Evolutionary conservation across 768 basidiomycete species (phyloP).

Genomic region (Ramaria sp.): DNA sequence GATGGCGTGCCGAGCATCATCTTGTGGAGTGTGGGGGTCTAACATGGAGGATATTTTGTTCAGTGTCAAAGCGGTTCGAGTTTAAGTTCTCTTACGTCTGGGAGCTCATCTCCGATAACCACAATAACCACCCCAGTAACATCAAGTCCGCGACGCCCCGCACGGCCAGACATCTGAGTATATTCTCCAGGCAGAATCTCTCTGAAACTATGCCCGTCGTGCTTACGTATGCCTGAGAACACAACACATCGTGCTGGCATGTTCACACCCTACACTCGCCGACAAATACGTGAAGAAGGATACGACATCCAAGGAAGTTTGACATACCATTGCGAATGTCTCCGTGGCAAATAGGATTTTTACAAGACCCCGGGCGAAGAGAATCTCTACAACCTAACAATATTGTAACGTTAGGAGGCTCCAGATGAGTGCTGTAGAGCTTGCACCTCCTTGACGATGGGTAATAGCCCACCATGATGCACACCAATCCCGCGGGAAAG

Average conservation of each 20-base stretch:
- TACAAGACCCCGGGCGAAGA: slow-evolving; percentile 91
- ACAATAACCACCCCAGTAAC: slow-evolving; percentile 94
- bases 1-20: slow-evolving; percentile 96
- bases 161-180: slow-evolving; percentile 98
- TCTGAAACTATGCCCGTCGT: slow-evolving; percentile 88
- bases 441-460: slow-evolving; percentile 89
- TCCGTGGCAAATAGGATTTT: slow-evolving; percentile 97
- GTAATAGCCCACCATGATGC: slow-evolving; percentile 92
- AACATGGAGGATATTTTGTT: background rate
- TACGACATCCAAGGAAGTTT: background rate
- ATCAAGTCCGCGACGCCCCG: slow-evolving; percentile 92
- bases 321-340: slow-evolving; percentile 94
- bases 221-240: slow-evolving; percentile 89
- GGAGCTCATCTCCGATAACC: slow-evolving; percentile 69
- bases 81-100: slow-evolving; percentile 48
- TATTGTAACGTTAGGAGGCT: background rate
- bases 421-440: background rate
- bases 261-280: slow-evolving; percentile 72
- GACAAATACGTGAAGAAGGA: background rate
- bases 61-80: background rate
- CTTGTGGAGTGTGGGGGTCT: slow-evolving; percentile 39
- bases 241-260: slow-evolving; percentile 98
- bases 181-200: slow-evolving; percentile 88
- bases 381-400: slow-evolving; percentile 80
- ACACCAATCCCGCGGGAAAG: slow-evolving; percentile 91